These are phyloP conservation scores for Globisporangium cylindrosporum DNA, from an alignment of 352 stramenopile genomes.

Conservation along the genomic window DNA sequence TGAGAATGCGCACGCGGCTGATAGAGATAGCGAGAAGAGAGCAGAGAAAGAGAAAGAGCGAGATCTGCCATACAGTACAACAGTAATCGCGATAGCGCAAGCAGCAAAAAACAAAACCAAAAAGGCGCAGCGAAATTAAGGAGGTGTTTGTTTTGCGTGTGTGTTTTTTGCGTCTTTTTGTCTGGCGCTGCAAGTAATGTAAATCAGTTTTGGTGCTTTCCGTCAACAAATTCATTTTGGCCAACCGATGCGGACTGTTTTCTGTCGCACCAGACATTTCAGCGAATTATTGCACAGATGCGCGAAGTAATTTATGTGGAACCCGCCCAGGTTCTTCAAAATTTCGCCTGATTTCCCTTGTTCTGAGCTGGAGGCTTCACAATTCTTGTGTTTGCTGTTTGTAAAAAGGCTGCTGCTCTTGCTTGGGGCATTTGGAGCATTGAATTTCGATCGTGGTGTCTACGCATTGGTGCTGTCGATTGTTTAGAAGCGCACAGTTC, in stretches of 20 bases:
- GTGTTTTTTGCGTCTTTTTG: background rate
- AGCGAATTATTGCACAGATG: background rate
- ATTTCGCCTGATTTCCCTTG: background rate
- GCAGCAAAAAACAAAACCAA: background rate
- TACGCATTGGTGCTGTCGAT: background rate
- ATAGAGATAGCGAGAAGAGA: background rate
- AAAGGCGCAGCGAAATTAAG: background rate
- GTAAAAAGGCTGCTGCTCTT: background rate
- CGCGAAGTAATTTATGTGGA: background rate
- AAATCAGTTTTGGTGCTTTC: background rate
- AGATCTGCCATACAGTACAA: slow-evolving; percentile 8
- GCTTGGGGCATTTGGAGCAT: background rate
- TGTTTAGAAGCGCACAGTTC: background rate
- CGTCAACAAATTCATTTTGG: background rate
- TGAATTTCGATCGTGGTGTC: background rate
- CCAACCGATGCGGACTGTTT: background rate
- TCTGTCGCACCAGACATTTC: background rate
- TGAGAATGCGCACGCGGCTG: background rate
- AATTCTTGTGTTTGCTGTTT: background rate
- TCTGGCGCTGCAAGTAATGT: background rate
- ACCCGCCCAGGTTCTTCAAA: background rate
- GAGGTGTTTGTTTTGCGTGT: background rate
- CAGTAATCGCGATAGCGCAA: background rate
- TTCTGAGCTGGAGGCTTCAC: background rate
- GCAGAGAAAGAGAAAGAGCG: slow-evolving; percentile 2